Evolutionary conservation across 768 basidiomycete genomes (phyloP).

Genomic region (Trametes punicea): DNA sequence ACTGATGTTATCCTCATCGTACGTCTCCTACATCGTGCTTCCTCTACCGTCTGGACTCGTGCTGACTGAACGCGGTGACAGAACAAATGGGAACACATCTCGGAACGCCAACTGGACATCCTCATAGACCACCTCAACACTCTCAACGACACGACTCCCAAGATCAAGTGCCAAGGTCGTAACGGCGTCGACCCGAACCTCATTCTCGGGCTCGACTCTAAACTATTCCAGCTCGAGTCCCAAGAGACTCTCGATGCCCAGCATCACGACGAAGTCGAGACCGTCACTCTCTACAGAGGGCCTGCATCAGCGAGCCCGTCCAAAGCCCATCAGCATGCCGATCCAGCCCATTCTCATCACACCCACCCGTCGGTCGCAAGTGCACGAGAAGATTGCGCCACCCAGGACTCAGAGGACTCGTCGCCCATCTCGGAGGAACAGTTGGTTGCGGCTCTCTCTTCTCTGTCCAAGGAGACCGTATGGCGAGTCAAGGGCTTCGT

Average conservation of each 20-base stretch:
- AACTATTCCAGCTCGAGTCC: slow-evolving; percentile 47
- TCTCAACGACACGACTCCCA: slow-evolving; percentile 87
- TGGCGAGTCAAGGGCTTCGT: slow-evolving; percentile 91
- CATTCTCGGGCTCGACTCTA: slow-evolving; percentile 89
- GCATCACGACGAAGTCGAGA: slow-evolving; percentile 87
- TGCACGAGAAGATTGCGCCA: background rate
- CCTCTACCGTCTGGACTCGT: background rate
- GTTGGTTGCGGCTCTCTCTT: slow-evolving; percentile 46
- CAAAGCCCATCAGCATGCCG: background rate
- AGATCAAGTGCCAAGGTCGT: slow-evolving; percentile 63
- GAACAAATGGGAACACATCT: slow-evolving; percentile 90
- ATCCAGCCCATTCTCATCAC: background rate
- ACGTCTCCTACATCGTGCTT: slow-evolving; percentile 26
- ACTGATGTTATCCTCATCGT: slow-evolving; percentile 89
- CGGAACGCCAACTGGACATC: slow-evolving; percentile 73
- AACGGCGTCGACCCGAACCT: slow-evolving; percentile 72
- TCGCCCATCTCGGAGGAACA: slow-evolving; percentile 34
- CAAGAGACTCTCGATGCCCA: slow-evolving; percentile 22
- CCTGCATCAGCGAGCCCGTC: background rate
- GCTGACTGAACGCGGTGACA: slow-evolving; percentile 26
- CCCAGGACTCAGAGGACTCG: slow-evolving; percentile 14
- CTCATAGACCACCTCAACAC: slow-evolving; percentile 87
- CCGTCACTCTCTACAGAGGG: slow-evolving; percentile 58
- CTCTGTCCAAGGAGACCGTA: slow-evolving; percentile 62
- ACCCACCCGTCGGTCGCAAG: background rate